These are phyloP conservation scores for Cordyceps fumosorosea DNA, from an alignment of 2,329 filamentous ascomycete species.

Conservation along the genomic window DNA sequence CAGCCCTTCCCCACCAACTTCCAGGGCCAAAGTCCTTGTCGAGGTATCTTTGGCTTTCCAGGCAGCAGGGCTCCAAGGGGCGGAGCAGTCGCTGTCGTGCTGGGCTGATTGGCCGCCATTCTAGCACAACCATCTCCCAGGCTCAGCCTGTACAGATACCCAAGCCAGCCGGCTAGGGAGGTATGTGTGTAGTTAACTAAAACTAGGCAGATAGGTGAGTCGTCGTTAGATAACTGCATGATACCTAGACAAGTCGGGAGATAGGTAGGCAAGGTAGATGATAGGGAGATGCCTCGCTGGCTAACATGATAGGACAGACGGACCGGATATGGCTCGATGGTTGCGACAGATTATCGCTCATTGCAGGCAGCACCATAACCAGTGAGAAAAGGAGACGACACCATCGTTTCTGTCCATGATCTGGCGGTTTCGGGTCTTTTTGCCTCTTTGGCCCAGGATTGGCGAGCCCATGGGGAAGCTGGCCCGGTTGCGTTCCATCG, in stretches of 20 bases:
- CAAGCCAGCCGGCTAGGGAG: neutral
- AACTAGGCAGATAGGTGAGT: no score
- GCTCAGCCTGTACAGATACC: neutral
- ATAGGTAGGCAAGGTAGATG: neutral
- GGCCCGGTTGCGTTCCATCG: conserved; percentile 8
- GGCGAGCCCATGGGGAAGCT: conserved; percentile 12
- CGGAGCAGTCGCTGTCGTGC: conserved; percentile 23
- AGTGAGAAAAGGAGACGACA: neutral
- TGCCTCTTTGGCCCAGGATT: conserved; percentile 9
- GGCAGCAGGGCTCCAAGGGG: conserved; percentile 6
- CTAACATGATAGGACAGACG: neutral
- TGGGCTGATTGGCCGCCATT: conserved; percentile 29
- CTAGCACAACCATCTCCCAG: neutral
- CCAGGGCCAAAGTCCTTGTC: neutral
- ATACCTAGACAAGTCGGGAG: no score
- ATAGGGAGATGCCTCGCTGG: neutral
- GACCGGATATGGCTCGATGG: neutral
- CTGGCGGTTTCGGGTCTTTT: conserved; percentile 11
- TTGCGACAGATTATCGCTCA: neutral
- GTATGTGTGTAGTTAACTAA: no score
- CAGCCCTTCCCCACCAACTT: neutral
- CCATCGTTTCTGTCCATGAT: neutral
- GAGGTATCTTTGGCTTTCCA: neutral
- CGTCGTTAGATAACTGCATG: no score
- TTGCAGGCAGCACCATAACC: neutral